phyloP scores from a whole-genome alignment of 176 grass and related monocot species.

The Raddia guianensis region DNA sequence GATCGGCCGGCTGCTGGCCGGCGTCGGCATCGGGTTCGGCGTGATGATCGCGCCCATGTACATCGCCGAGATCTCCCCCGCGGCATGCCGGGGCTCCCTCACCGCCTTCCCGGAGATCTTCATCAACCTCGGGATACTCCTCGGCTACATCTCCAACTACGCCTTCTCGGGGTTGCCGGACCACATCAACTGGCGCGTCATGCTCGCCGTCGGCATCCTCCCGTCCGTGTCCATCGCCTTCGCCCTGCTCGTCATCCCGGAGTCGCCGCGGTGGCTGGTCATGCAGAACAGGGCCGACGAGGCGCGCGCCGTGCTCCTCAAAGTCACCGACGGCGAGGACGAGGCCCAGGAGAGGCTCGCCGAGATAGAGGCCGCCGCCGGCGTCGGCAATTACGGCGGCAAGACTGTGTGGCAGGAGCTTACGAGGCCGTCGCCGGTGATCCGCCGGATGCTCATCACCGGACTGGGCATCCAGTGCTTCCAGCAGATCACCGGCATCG shows the following conservation, averaged over 20 bases:
- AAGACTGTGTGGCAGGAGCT: slow-evolving; percentile 72
- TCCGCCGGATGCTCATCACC: slow-evolving; percentile 62
- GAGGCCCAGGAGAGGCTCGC: slow-evolving; percentile 57
- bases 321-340: slow-evolving; percentile 53
- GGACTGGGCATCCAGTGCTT: slow-evolving; percentile 68
- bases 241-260: slow-evolving; percentile 71
- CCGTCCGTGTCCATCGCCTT: slow-evolving; percentile 74
- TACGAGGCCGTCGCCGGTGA: slow-evolving; percentile 51
- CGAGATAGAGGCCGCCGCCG: slow-evolving; percentile 65
- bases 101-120: slow-evolving; percentile 93
- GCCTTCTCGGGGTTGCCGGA: slow-evolving; percentile 73
- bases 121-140: slow-evolving; percentile 81
- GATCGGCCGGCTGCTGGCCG: slow-evolving; percentile 72
- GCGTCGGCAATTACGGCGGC: not conserved
- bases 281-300: slow-evolving; percentile 58
- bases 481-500: slow-evolving; percentile 71
- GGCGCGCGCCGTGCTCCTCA: slow-evolving; percentile 58
- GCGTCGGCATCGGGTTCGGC: slow-evolving; percentile 79
- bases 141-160: slow-evolving; percentile 86
- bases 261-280: slow-evolving; percentile 84
- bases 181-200: slow-evolving; percentile 79
- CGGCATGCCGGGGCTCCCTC: slow-evolving; percentile 52
- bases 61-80: slow-evolving; percentile 84
- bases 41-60: slow-evolving; percentile 87
- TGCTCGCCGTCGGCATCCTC: slow-evolving; percentile 85